A percentile compares a stretch with the other conserved stretches of the same genome.
Conservation (phyloP, 2,329 filamentous ascomycete genomes). For the Raffaelea ambrosiae region DNA sequence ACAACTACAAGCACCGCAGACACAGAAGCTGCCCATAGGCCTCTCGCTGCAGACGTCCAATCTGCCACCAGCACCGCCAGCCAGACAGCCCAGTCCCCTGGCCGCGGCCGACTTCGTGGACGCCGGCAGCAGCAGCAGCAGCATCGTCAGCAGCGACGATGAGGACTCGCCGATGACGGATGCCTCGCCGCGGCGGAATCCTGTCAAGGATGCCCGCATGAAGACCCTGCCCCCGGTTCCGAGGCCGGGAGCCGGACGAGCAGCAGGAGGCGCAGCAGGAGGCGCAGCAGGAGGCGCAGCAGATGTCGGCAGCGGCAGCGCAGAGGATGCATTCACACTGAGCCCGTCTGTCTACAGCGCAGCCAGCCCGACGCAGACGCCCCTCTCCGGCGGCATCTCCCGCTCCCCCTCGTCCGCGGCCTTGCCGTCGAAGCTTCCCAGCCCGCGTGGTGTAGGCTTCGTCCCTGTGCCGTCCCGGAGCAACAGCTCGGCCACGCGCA, state of each 20-base stretch:
- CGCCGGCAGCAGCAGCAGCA: background rate
- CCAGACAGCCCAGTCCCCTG: slow-evolving; percentile 10
- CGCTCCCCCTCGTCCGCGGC: too few relatives aligned
- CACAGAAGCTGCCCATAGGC: background rate
- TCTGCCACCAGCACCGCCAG: background rate
- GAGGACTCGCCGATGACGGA: slow-evolving; percentile 10
- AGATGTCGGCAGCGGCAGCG: slow-evolving; percentile 17
- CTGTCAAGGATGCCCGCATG: slow-evolving; percentile 24
- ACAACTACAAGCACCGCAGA: background rate
- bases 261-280: slow-evolving; percentile 3
- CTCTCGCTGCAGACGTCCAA: background rate
- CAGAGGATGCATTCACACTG: slow-evolving; percentile 24
- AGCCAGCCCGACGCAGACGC: slow-evolving; percentile 23
- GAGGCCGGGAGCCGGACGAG: too few relatives aligned
- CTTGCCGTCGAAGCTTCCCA: slow-evolving; percentile 30
- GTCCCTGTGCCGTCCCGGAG: slow-evolving; percentile 18
- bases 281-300: too few relatives aligned
- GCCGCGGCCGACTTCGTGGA: background rate
- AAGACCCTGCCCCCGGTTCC: slow-evolving; percentile 31
- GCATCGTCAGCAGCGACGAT: background rate
- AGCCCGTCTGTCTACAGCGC: slow-evolving; percentile 46
- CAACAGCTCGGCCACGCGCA: slow-evolving; percentile 9
- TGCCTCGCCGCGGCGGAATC: slow-evolving; percentile 16
- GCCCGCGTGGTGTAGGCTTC: slow-evolving; percentile 35
- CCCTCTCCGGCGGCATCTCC: too few relatives aligned